Percentiles rank a stretch among this genome's conserved stretches.
Evolutionary conservation across 2,329 filamentous ascomycete species (phyloP).

Genomic region (Cordyceps fumosorosea): DNA sequence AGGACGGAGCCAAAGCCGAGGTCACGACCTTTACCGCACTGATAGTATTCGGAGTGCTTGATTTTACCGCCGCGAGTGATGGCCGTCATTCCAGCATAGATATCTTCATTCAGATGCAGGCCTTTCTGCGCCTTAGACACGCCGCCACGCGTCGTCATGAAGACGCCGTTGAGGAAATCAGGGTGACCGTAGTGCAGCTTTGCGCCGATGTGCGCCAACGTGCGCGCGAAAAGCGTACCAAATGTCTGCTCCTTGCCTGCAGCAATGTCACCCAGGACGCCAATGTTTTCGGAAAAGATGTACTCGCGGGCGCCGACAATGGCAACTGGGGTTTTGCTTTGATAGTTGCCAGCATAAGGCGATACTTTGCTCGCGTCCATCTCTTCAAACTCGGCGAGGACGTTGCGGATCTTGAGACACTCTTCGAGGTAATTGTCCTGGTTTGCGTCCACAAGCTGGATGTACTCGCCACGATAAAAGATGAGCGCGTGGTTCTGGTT

Average conservation of each 20-base stretch:
- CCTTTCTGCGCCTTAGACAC: conserved; percentile 99
- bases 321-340: conserved; percentile 73
- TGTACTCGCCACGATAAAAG: conserved; percentile 99
- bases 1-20: conserved; percentile 98
- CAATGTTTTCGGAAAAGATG: conserved; percentile 99
- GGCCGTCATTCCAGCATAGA: conserved; percentile 98
- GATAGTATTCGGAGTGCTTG: conserved; percentile 99
- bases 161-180: conserved; percentile 98
- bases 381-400: conserved; percentile 96
- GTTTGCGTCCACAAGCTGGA: conserved; percentile 98
- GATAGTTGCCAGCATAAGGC: conserved; percentile 88
- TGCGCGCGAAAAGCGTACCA: conserved; percentile 96
- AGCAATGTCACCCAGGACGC: conserved; percentile 95
- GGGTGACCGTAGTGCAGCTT: conserved; percentile 99
- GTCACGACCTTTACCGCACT: conserved; percentile 99
- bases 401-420: conserved; percentile 95
- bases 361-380: conserved; percentile 96
- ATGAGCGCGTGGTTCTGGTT: conserved; percentile 98
- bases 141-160: conserved; percentile 97
- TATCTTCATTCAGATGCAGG: conserved; percentile 98
- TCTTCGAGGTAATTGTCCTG: conserved; percentile 99
- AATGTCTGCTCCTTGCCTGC: conserved; percentile 99
- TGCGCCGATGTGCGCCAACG: conserved; percentile 90
- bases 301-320: conserved; percentile 99
- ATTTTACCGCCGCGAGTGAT: conserved; percentile 92